These are phyloP conservation scores for Coelastrella sp. DNA, from an alignment of 139 green algal species.

Conservation along the genomic window DNA sequence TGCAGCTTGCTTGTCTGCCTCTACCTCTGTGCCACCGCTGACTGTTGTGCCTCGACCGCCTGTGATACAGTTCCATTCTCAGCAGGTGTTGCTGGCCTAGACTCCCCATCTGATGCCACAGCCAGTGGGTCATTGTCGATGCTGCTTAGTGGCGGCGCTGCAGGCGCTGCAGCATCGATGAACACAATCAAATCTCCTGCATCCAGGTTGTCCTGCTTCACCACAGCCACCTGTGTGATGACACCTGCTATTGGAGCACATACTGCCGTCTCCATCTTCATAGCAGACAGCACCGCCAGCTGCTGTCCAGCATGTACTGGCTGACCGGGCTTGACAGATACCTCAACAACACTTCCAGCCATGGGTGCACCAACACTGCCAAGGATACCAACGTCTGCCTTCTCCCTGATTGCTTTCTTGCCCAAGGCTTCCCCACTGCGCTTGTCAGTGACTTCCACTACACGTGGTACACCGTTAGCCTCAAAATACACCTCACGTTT, in stretches of 20 bases:
- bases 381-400: conserved; percentile 46
- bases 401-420: conserved; percentile 62
- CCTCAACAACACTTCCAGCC: conserved; percentile 91
- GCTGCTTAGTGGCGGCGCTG: conserved; percentile 16
- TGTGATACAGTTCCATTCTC: not conserved
- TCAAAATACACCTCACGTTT: conserved; percentile 95
- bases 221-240: conserved; percentile 81
- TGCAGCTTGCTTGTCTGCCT: not conserved
- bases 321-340: conserved; percentile 56
- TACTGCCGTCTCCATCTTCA: conserved; percentile 99
- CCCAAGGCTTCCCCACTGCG: conserved; percentile 44
- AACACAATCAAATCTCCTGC: conserved; percentile 82
- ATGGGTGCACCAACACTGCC: conserved; percentile 88
- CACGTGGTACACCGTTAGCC: conserved; percentile 89
- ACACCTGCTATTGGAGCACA: conserved; percentile 76
- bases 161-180: conserved; percentile 60
- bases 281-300: conserved; percentile 90
- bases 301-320: conserved; percentile 77
- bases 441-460: conserved; percentile 86
- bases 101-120: not conserved
- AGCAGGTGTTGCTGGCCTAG: not conserved
- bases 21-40: not conserved
- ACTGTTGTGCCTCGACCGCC: not conserved
- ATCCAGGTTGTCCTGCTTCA: conserved; percentile 79
- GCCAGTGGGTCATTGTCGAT: conserved; percentile 43